Percentiles rank a stretch among this genome's conserved stretches.
These are phyloP conservation scores for Akebia trifoliata DNA, from an alignment of 164 flowering plant genomes.

Conservation along the genomic window DNA sequence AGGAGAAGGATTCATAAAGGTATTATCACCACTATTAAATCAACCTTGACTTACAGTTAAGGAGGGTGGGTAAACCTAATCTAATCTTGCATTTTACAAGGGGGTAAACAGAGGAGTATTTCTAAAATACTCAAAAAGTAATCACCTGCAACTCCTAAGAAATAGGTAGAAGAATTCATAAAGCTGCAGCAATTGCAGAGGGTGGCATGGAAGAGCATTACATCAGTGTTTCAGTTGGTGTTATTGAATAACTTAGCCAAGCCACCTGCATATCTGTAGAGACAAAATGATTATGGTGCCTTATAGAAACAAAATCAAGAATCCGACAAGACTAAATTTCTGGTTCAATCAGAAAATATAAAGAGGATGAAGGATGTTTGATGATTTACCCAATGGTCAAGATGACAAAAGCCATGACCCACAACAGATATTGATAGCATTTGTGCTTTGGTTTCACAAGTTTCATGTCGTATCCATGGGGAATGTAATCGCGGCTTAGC, in stretches of 20 bases:
- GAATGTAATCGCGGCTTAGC: slow-evolving; percentile 40
- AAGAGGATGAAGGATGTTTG: background rate
- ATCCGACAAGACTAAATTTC: background rate
- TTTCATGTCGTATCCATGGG: slow-evolving; percentile 38
- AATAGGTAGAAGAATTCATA: background rate
- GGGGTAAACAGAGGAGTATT: background rate
- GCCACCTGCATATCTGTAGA: slow-evolving; percentile 18
- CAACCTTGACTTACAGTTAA: no score
- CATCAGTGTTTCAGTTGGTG: background rate
- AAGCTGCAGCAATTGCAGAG: background rate
- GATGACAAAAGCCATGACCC: slow-evolving; percentile 29
- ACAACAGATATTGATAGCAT: slow-evolving; percentile 44
- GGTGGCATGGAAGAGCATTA: background rate
- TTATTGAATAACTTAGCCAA: slow-evolving; percentile 15
- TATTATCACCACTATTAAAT: no score
- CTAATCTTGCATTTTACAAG: background rate
- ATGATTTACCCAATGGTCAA: slow-evolving; percentile 25
- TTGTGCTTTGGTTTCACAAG: slow-evolving; percentile 46
- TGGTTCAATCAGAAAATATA: no score
- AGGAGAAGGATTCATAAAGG: no score
- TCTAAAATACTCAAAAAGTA: background rate
- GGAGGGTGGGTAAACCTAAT: background rate
- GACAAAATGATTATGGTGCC: background rate
- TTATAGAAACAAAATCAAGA: slow-evolving; percentile 3
- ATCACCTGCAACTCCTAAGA: slow-evolving; percentile 12